Evolutionary conservation across 2,329 filamentous ascomycete genomes (phyloP).

Genomic region (Hypoxylon sp.): DNA sequence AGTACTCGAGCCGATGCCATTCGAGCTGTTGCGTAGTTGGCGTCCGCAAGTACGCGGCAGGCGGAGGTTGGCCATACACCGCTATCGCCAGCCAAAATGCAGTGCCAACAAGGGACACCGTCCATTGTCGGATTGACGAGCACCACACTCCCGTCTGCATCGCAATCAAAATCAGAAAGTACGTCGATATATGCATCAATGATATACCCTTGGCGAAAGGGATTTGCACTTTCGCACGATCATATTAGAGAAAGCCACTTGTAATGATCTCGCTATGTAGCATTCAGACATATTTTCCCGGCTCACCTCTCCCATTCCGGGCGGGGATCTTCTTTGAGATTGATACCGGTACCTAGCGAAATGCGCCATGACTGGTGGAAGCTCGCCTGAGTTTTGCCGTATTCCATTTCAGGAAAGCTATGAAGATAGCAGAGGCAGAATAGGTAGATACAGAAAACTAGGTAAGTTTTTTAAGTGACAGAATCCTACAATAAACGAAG

Average conservation of each 20-base stretch:
- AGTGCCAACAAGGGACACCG: not conserved
- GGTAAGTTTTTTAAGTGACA: too few relatives aligned
- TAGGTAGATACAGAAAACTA: too few relatives aligned
- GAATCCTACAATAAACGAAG: too few relatives aligned
- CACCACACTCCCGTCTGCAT: constrained; percentile 12
- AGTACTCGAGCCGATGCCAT: constrained; percentile 50
- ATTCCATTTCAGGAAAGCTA: constrained; percentile 35
- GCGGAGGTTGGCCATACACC: constrained; percentile 35
- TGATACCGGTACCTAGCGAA: constrained; percentile 25
- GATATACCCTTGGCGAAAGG: constrained; percentile 6
- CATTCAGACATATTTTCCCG: constrained; percentile 20
- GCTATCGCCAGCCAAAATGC: constrained; percentile 12
- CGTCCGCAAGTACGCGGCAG: constrained; percentile 42
- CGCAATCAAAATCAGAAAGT: not conserved
- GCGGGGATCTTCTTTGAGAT: constrained; percentile 26
- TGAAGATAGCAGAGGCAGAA: not conserved
- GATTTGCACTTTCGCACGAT: not conserved
- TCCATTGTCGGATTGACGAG: constrained; percentile 3
- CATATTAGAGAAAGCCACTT: constrained; percentile 11
- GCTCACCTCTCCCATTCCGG: constrained; percentile 14
- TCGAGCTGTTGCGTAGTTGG: constrained; percentile 45
- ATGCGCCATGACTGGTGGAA: constrained; percentile 31
- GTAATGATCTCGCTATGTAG: constrained; percentile 20
- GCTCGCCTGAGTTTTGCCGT: constrained; percentile 32
- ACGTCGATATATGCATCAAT: not conserved